phyloP scores from a whole-genome alignment of 306 rosid genomes.

The Prunus davidiana region DNA sequence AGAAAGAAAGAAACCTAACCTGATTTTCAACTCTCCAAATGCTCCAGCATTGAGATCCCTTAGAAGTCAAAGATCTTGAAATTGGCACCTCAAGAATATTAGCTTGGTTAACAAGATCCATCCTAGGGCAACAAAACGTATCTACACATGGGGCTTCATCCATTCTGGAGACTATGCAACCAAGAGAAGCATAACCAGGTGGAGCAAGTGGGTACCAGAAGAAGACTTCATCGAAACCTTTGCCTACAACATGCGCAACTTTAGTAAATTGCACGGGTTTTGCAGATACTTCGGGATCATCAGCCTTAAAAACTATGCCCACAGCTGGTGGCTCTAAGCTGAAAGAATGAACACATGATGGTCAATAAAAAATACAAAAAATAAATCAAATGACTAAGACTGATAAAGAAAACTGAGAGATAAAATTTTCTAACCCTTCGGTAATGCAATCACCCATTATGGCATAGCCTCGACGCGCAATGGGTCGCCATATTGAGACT shows the following conservation, averaged over 20 bases:
- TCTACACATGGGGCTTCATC: constrained; percentile 72
- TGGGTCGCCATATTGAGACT: constrained; percentile 94
- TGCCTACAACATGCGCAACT: constrained; percentile 75
- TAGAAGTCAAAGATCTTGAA: constrained; percentile 78
- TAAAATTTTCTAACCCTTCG: constrained; percentile 74
- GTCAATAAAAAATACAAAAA: constrained; percentile 3
- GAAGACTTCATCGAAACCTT: constrained; percentile 84
- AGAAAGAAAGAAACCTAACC: constrained; percentile 10
- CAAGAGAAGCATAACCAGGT: constrained; percentile 96
- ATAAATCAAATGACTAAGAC: constrained; percentile 1
- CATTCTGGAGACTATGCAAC: constrained; percentile 78
- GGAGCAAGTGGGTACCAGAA: constrained; percentile 98
- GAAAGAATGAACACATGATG: constrained; percentile 36
- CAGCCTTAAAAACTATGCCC: constrained; percentile 81
- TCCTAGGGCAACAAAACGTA: constrained; percentile 87
- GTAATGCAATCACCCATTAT: constrained; percentile 89
- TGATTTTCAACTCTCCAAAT: constrained; percentile 98
- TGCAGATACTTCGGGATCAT: constrained; percentile 74
- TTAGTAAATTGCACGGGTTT: constrained; percentile 93
- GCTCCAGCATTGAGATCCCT: constrained; percentile 89
- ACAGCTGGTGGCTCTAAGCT: constrained; percentile 96
- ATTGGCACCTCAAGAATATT: constrained; percentile 77
- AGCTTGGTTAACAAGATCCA: constrained; percentile 96
- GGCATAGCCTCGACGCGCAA: constrained; percentile 70
- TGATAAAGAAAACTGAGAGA: constrained; percentile 6